Conservation (phyloP, 208 protist species). For the Leishmania arabica region DNA sequence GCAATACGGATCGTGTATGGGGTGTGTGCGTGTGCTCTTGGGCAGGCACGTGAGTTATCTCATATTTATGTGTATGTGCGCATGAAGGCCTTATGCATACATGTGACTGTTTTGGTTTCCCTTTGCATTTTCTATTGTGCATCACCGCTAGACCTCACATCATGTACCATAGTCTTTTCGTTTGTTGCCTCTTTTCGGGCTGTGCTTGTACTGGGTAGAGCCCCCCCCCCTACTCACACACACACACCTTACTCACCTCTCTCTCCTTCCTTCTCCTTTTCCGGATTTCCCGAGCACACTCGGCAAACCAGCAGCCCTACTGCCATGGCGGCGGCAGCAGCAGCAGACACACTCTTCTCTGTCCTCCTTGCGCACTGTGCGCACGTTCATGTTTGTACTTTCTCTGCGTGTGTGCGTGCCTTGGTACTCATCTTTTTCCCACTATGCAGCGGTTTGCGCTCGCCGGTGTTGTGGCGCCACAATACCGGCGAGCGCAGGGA, state of each 20-base stretch:
- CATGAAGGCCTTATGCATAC: too few species aligned
- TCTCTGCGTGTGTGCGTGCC: neutral
- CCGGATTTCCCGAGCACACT: neutral
- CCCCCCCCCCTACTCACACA: too few species aligned
- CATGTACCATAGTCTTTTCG: slow-evolving; percentile 7
- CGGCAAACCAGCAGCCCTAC: neutral
- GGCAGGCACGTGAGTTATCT: neutral
- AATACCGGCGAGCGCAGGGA: too few species aligned
- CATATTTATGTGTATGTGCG: neutral
- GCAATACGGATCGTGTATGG: neutral
- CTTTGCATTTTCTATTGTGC: neutral
- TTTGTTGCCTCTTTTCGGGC: neutral
- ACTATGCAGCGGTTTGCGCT: neutral
- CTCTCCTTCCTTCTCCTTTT: neutral
- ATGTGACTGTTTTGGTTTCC: neutral
- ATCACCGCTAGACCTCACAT: neutral
- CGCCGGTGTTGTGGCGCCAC: too few species aligned
- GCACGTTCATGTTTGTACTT: neutral
- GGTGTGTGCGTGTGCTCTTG: neutral
- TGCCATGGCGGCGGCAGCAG: neutral
- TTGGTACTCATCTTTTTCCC: neutral
- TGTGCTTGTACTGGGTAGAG: neutral
- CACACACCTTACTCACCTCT: neutral
- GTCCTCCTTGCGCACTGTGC: neutral
- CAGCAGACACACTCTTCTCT: neutral